Evolutionary conservation across 129 eudicot genomes (phyloP), one percentile per base, ranked within the genome.

Genomic region (Escallonia rubra): DNA sequence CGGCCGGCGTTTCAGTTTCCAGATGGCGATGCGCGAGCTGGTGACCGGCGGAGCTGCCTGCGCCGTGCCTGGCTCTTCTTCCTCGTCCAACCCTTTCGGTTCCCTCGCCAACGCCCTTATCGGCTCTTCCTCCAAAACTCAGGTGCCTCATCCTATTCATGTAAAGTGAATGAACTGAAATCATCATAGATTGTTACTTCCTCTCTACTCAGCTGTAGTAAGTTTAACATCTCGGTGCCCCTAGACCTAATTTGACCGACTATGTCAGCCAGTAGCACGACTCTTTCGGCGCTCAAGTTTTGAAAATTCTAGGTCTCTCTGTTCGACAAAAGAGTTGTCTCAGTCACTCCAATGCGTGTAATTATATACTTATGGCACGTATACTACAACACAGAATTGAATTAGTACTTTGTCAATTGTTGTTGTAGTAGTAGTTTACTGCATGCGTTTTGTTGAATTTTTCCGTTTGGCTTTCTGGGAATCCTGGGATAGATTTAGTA

Each of bases 11-110:
- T 15, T 13, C 10, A 77, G 54, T 34, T 57, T 39, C 55, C 41
- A 54, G 9, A 91, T 92, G 98, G 96, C 98, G 81, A 84, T 86
- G 90, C 80, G 98, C 54, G 96, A 92, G 54, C 72, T 92, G 58
- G 92, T 92, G 16, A 82, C 84, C 46, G 95, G 98, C 15, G 88
- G 90, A 46, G 85, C 90, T 16, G 78, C 88, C 14, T 92, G 96
- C 45, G 82, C 79, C 5, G 96, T 74, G 48, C 91, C 89, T 15
- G 91, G 91, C 52, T 80, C 97, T 2, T 82, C 96, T 64, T 87
- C 97, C 63, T 81, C 96, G 15, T 81, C 87, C 12, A 92, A 89
- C 70, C 96, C 98, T 42, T 72, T 92, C 59, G 98, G 89, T 52
- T 84, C 95, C 76, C 81, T 92, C 41, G 95, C 96, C 57, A 86